Conservation (phyloP, 305 asterid species). For the Plantago lanceolata region DNA sequence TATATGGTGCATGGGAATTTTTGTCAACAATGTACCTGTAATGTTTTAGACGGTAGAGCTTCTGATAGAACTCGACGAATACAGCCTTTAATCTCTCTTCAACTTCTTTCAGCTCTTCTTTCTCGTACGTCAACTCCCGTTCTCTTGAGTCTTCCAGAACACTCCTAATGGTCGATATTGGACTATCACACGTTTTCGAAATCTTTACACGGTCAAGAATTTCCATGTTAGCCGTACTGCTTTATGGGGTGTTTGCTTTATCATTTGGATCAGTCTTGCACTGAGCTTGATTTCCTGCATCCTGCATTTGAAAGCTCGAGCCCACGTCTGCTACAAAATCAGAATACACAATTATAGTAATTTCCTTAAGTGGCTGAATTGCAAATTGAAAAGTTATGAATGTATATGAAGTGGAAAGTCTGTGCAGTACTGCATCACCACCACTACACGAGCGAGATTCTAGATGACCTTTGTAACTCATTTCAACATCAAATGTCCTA, state of each 20-base stretch:
- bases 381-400: slow-evolving; percentile 7
- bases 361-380: slow-evolving; percentile 13
- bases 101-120: slow-evolving; percentile 56
- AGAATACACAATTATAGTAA: slow-evolving; percentile 15
- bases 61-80: slow-evolving; percentile 58
- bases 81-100: slow-evolving; percentile 54
- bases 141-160: slow-evolving; percentile 49
- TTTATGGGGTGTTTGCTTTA: slow-evolving; percentile 22
- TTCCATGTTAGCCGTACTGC: slow-evolving; percentile 30
- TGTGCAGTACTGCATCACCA: slow-evolving; percentile 35
- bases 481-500: slow-evolving; percentile 19
- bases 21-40: slow-evolving; percentile 42
- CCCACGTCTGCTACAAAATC: slow-evolving; percentile 25
- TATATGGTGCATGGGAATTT: background rate
- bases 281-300: slow-evolving; percentile 20
- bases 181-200: slow-evolving; percentile 56
- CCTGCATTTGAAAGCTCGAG: slow-evolving; percentile 28
- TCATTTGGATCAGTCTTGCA: slow-evolving; percentile 24
- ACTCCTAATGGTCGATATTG: slow-evolving; percentile 65
- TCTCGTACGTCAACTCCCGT: slow-evolving; percentile 47
- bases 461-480: slow-evolving; percentile 23
- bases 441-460: slow-evolving; percentile 30
- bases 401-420: slow-evolving; percentile 11
- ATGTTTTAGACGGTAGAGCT: slow-evolving; percentile 65
- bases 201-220: slow-evolving; percentile 64